Percentiles rank a stretch among this genome's conserved stretches.
Evolutionary conservation across 768 basidiomycete genomes (phyloP).

Genomic region (Panellus pusillus): DNA sequence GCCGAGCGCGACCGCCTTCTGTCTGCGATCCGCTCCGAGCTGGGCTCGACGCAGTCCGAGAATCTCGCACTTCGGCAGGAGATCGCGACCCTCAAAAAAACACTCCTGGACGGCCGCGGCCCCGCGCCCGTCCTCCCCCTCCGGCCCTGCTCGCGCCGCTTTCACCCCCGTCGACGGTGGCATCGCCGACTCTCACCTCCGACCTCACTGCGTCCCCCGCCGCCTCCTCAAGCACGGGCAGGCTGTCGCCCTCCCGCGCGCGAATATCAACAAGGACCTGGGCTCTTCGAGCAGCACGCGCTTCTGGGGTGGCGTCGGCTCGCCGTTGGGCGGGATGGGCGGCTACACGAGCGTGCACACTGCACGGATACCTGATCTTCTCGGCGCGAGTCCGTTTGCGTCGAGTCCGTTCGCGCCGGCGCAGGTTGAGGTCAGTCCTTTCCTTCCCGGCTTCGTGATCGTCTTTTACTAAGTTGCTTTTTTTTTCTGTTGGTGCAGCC

Average conservation of each 20-base stretch:
- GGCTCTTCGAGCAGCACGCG: slow-evolving; percentile 33
- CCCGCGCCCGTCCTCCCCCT: slow-evolving; percentile 52
- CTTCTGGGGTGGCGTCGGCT: slow-evolving; percentile 79
- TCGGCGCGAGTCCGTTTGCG: slow-evolving; percentile 25
- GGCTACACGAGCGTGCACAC: slow-evolving; percentile 86
- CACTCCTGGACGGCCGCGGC: slow-evolving; percentile 69
- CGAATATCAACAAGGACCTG: slow-evolving; percentile 78
- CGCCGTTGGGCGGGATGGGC: slow-evolving; percentile 41
- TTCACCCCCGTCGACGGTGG: slow-evolving; percentile 18
- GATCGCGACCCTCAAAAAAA: slow-evolving; percentile 70
- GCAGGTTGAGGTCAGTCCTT: slow-evolving; percentile 2
- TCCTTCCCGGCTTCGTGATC: background rate
- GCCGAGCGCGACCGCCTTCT: slow-evolving; percentile 90
- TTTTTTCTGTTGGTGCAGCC: background rate
- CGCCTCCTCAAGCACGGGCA: slow-evolving; percentile 23
- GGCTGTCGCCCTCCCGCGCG: slow-evolving; percentile 40
- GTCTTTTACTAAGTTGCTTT: background rate
- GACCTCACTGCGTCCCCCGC: slow-evolving; percentile 10
- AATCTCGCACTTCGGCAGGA: slow-evolving; percentile 82
- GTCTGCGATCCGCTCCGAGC: slow-evolving; percentile 80
- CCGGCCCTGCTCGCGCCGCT: slow-evolving; percentile 21
- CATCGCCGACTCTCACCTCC: slow-evolving; percentile 17
- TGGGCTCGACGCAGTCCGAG: slow-evolving; percentile 77
- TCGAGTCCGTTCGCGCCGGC: slow-evolving; percentile 13
- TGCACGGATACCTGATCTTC: slow-evolving; percentile 73